These are phyloP conservation scores for Phytophthora brassicae DNA, from an alignment of 352 stramenopile species.

Conservation along the genomic window DNA sequence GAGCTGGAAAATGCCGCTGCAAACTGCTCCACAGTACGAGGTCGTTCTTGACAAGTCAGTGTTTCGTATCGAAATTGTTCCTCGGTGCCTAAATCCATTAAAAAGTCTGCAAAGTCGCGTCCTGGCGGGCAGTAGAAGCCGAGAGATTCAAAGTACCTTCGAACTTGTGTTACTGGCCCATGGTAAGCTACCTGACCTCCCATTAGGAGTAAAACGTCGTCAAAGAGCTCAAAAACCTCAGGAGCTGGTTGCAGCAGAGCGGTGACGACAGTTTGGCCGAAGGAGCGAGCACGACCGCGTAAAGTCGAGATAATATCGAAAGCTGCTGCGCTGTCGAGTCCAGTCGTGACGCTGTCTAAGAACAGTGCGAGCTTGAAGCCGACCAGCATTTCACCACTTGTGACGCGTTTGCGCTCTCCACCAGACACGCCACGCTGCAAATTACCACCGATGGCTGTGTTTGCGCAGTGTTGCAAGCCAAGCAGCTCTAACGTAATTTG, in stretches of 20 bases:
- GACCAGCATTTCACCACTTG: slow-evolving; percentile 85
- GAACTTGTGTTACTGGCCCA: slow-evolving; percentile 27
- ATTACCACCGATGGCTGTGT: slow-evolving; percentile 53
- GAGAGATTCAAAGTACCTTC: slow-evolving; percentile 44
- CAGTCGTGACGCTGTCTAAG: slow-evolving; percentile 74
- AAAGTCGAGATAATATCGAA: slow-evolving; percentile 53
- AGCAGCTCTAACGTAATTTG: slow-evolving; percentile 38
- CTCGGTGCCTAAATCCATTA: slow-evolving; percentile 47
- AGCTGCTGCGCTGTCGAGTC: slow-evolving; percentile 55
- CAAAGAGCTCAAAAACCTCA: slow-evolving; percentile 56
- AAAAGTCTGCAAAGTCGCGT: slow-evolving; percentile 48
- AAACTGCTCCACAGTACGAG: slow-evolving; percentile 35
- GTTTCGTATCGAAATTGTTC: slow-evolving; percentile 44
- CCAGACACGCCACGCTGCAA: slow-evolving; percentile 71
- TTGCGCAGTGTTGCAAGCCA: slow-evolving; percentile 42
- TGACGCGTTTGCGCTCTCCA: slow-evolving; percentile 89
- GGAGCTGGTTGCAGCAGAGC: slow-evolving; percentile 84
- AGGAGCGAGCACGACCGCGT: slow-evolving; percentile 31
- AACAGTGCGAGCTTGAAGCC: slow-evolving; percentile 70
- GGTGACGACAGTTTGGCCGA: slow-evolving; percentile 58
- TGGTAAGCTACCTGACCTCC: slow-evolving; percentile 84
- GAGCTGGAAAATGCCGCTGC: slow-evolving; percentile 31
- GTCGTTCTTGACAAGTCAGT: slow-evolving; percentile 1
- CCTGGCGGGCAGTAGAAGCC: slow-evolving; percentile 42
- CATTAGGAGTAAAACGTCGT: slow-evolving; percentile 55